Evolutionary conservation across 2,329 filamentous ascomycete genomes (phyloP).

Genomic region (Paecilomyces sp.): DNA sequence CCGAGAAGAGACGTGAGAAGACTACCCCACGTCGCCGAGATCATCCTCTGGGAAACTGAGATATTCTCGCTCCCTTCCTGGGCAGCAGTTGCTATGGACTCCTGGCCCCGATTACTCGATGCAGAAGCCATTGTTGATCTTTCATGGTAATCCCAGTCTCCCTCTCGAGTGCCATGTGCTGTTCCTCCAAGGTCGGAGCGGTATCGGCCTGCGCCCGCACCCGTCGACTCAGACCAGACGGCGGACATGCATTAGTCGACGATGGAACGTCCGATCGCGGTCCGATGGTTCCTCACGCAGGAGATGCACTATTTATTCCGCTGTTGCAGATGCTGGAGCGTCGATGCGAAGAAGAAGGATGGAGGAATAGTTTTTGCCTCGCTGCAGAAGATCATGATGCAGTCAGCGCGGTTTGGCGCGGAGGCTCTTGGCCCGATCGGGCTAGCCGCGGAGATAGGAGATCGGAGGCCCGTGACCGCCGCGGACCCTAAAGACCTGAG

Average conservation of each 20-base stretch:
- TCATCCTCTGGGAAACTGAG: slow-evolving; percentile 83
- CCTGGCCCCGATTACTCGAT: slow-evolving; percentile 16
- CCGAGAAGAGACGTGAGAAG: slow-evolving; percentile 82
- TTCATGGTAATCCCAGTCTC: slow-evolving; percentile 24
- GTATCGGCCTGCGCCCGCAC: slow-evolving; percentile 17
- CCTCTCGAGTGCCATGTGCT: slow-evolving; percentile 1
- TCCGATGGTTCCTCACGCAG: background rate
- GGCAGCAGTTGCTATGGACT: slow-evolving; percentile 11
- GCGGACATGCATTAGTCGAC: slow-evolving; percentile 19
- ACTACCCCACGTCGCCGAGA: slow-evolving; percentile 86
- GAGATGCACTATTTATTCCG: background rate
- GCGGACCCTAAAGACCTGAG: background rate
- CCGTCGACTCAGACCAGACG: slow-evolving; percentile 9
- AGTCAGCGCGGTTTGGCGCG: slow-evolving; percentile 14
- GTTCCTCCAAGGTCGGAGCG: slow-evolving; percentile 12
- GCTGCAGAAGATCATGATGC: slow-evolving; percentile 5
- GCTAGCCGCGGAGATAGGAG: slow-evolving; percentile 11
- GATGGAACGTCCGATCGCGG: background rate
- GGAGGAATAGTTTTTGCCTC: background rate
- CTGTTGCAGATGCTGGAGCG: background rate
- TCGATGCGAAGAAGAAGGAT: background rate
- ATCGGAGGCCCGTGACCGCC: background rate
- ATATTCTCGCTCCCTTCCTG: slow-evolving; percentile 45
- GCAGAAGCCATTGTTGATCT: slow-evolving; percentile 24
- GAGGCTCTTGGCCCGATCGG: slow-evolving; percentile 15